These are phyloP conservation scores for Globisporangium emineosum DNA, from an alignment of 352 stramenopile species.

Conservation along the genomic window DNA sequence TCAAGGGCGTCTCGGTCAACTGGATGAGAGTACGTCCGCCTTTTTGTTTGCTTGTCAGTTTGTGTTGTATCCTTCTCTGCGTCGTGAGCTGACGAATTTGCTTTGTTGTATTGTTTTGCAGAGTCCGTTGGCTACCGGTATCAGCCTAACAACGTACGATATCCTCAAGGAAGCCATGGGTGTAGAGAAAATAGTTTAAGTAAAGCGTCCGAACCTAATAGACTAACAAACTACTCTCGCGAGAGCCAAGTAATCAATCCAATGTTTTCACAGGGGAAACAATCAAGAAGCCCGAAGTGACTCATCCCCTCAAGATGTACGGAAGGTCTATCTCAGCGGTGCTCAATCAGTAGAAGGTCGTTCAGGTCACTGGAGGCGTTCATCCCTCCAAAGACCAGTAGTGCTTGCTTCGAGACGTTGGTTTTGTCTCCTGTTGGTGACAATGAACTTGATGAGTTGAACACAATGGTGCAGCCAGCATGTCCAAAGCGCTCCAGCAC, in stretches of 20 bases:
- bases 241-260: not conserved
- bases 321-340: not conserved
- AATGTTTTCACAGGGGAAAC: not conserved
- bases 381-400: slow-evolving; percentile 64
- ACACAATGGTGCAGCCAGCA: slow-evolving; percentile 10
- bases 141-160: slow-evolving; percentile 86
- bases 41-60: not conserved
- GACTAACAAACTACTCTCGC: slow-evolving; percentile 17
- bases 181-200: slow-evolving; percentile 55
- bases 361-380: slow-evolving; percentile 44
- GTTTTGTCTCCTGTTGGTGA: slow-evolving; percentile 3
- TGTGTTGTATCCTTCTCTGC: not conserved
- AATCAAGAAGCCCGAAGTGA: not conserved
- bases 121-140: slow-evolving; percentile 82
- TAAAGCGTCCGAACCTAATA: slow-evolving; percentile 29
- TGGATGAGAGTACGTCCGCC: slow-evolving; percentile 74
- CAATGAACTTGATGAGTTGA: not conserved
- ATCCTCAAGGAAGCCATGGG: slow-evolving; percentile 83
- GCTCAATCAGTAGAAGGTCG: slow-evolving; percentile 29
- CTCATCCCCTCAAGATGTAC: not conserved
- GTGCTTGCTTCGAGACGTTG: not conserved
- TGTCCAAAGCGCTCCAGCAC: slow-evolving; percentile 42
- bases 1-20: slow-evolving; percentile 86
- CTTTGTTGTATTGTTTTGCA: slow-evolving; percentile 22
- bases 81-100: not conserved